phyloP scores from a whole-genome alignment of 331 rosid genomes.

The Ulmus americana region DNA sequence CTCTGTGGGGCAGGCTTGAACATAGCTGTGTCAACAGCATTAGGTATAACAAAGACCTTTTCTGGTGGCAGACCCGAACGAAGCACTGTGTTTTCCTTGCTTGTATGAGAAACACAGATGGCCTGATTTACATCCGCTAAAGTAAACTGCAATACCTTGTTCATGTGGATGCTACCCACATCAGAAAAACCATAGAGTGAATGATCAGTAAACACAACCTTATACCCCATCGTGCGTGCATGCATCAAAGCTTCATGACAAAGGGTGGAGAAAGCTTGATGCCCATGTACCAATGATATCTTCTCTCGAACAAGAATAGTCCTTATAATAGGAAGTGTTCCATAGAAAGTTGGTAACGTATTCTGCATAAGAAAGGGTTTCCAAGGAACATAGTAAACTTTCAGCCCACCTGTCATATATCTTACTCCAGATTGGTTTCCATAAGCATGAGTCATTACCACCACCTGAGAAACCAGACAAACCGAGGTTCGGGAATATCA shows the following conservation, averaged over 20 bases:
- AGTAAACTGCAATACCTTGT: constrained; percentile 93
- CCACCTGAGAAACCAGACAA: constrained; percentile 52
- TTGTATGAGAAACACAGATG: constrained; percentile 91
- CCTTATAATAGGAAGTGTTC: constrained; percentile 67
- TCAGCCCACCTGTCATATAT: constrained; percentile 78
- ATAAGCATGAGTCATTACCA: constrained; percentile 88
- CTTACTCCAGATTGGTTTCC: constrained; percentile 86
- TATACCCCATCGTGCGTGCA: constrained; percentile 82
- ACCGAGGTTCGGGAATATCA: constrained; percentile 14
- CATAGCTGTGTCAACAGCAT: constrained; percentile 92
- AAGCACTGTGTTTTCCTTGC: constrained; percentile 90
- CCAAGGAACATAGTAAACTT: constrained; percentile 91
- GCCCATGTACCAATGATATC: constrained; percentile 75
- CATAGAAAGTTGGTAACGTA: constrained; percentile 71
- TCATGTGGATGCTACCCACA: constrained; percentile 93
- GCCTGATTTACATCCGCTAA: constrained; percentile 88
- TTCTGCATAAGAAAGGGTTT: constrained; percentile 80
- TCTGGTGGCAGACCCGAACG: constrained; percentile 84
- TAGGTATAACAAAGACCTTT: constrained; percentile 82
- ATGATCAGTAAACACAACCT: constrained; percentile 86
- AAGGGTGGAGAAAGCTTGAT: constrained; percentile 89
- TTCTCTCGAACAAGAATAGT: constrained; percentile 73
- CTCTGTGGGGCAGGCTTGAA: constrained; percentile 71
- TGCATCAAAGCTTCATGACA: constrained; percentile 92
- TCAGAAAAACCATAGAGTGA: constrained; percentile 90